Percentiles rank a stretch among this genome's conserved stretches.
These are phyloP conservation scores for Podospora australis DNA, from an alignment of 495 filamentous ascomycete species.

Conservation along the genomic window DNA sequence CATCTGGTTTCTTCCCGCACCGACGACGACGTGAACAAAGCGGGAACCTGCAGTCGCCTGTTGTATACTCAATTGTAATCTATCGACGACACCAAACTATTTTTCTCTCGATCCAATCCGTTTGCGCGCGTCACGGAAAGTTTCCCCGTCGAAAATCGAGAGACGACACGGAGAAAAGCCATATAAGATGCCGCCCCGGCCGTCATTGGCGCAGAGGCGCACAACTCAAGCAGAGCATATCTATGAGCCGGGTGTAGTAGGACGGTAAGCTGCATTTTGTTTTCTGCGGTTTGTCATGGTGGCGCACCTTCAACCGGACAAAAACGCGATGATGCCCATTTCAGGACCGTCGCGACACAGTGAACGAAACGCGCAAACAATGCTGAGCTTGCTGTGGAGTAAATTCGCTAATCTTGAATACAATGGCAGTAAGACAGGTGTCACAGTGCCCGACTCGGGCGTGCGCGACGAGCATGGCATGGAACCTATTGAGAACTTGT, in stretches of 20 bases:
- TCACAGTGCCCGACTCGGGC: slow-evolving; percentile 71
- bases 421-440: slow-evolving; percentile 63
- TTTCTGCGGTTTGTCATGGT: too few species aligned
- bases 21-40: too few species aligned
- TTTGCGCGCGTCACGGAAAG: too few species aligned
- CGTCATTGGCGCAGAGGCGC: slow-evolving; percentile 31
- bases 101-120: too few species aligned
- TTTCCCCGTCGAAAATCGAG: too few species aligned
- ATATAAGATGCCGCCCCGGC: slow-evolving; percentile 30
- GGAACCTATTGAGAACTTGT: slow-evolving; percentile 75
- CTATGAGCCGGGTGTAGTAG: slow-evolving; percentile 43
- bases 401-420: not conserved
- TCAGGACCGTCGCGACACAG: not conserved
- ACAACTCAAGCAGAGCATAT: slow-evolving; percentile 35
- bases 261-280: slow-evolving; percentile 44
- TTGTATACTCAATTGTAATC: too few species aligned
- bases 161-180: too few species aligned
- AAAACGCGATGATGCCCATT: not conserved
- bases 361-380: too few species aligned
- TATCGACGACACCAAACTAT: too few species aligned
- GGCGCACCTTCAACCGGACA: not conserved
- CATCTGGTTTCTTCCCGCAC: too few species aligned
- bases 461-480: slow-evolving; percentile 87
- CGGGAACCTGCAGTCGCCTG: too few species aligned
- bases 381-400: too few species aligned